phyloP scores from a whole-genome alignment of 768 basidiomycete species.

The Tricholoma sp. region DNA sequence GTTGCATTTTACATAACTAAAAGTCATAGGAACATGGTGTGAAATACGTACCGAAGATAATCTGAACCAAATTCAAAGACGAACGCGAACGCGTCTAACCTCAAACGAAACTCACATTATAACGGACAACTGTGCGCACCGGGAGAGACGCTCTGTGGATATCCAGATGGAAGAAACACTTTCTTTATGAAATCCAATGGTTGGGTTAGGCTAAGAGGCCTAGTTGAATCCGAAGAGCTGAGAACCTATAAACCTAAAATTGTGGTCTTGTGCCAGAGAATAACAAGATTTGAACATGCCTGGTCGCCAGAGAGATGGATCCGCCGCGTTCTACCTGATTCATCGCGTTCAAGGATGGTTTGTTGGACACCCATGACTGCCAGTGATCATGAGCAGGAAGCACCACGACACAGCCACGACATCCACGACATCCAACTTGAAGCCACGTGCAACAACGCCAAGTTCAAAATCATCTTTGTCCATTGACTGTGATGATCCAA shows the following conservation, averaged over 20 bases:
- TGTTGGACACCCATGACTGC: neutral
- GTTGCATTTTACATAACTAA: slow-evolving; percentile 6
- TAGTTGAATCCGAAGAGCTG: slow-evolving; percentile 1
- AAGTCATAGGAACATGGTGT: too few species aligned
- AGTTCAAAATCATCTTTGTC: neutral
- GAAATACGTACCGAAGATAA: slow-evolving; percentile 43
- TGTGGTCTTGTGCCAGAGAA: neutral
- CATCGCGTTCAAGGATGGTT: slow-evolving; percentile 14
- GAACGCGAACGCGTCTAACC: neutral
- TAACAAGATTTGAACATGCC: slow-evolving; percentile 5
- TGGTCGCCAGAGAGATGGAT: slow-evolving; percentile 6
- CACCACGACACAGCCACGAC: too few species aligned
- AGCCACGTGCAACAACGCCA: neutral
- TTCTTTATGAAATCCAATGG: slow-evolving; percentile 29
- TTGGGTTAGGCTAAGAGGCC: slow-evolving; percentile 2
- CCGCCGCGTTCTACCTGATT: slow-evolving; percentile 13
- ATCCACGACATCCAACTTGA: too few species aligned
- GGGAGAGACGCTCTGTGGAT: slow-evolving; percentile 55
- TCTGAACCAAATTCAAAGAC: slow-evolving; percentile 28
- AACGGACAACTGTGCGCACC: slow-evolving; percentile 27
- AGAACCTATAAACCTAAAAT: neutral
- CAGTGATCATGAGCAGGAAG: too few species aligned
- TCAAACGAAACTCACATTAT: neutral
- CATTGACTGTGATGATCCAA: slow-evolving; percentile 53
- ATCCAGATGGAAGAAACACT: slow-evolving; percentile 60